Evolutionary conservation across 2,329 filamentous ascomycete species (phyloP).

Genomic region (Colletotrichum spinosum): DNA sequence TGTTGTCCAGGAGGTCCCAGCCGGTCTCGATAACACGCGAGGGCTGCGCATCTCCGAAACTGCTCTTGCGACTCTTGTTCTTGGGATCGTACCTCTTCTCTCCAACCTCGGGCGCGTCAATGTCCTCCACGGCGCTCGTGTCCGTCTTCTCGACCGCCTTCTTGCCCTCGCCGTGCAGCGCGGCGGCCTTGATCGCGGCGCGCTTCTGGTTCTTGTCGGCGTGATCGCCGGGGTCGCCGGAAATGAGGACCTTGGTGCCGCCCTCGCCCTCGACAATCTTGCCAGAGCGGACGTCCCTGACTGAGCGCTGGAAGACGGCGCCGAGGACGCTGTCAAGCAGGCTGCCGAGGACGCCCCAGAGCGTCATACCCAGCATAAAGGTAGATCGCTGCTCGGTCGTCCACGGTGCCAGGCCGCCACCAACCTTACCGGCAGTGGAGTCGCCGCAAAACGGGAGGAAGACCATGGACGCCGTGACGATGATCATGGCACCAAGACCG

Average conservation of each 20-base stretch:
- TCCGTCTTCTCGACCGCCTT: constrained; percentile 53
- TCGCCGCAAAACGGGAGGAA: constrained; percentile 76
- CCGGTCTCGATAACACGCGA: constrained; percentile 74
- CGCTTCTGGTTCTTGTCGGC: constrained; percentile 44
- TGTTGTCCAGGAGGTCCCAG: constrained; percentile 88
- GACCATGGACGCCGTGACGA: constrained; percentile 72
- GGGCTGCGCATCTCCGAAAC: constrained; percentile 67
- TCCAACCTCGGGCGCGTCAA: constrained; percentile 50
- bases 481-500: constrained; percentile 77
- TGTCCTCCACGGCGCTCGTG: constrained; percentile 38
- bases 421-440: constrained; percentile 46
- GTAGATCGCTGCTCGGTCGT: constrained; percentile 55
- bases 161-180: constrained; percentile 58
- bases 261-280: constrained; percentile 91
- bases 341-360: constrained; percentile 83
- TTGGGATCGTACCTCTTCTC: constrained; percentile 59
- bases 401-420: constrained; percentile 63
- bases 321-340: constrained; percentile 90
- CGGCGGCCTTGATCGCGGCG: constrained; percentile 53
- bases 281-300: constrained; percentile 84
- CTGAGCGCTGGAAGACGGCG: constrained; percentile 85
- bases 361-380: constrained; percentile 69
- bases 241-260: constrained; percentile 69
- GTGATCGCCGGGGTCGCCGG: constrained; percentile 44
- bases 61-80: constrained; percentile 62